Evolutionary conservation across 371 early-diverging fungal species (phyloP).

Genomic region (Circinella minor): DNA sequence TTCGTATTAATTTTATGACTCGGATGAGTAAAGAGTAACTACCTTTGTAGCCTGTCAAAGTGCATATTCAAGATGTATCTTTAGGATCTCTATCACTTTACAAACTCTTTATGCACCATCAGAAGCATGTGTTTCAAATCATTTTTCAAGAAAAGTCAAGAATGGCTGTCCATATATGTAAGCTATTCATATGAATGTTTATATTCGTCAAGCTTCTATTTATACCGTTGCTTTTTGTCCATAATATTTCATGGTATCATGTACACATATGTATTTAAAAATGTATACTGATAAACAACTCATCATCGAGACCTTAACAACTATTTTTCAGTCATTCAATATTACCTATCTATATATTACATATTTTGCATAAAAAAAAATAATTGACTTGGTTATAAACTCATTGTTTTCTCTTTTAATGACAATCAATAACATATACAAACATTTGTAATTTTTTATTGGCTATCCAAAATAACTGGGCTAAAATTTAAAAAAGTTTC

Average conservation of each 20-base stretch:
- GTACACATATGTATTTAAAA: too few species aligned
- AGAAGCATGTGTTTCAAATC: conserved; percentile 26
- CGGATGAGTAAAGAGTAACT: not conserved
- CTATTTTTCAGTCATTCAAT: too few species aligned
- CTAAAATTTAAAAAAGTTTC: too few species aligned
- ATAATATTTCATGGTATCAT: not conserved
- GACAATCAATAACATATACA: too few species aligned
- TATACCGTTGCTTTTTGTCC: conserved; percentile 28
- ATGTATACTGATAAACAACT: too few species aligned
- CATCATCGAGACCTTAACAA: too few species aligned
- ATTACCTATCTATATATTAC: too few species aligned
- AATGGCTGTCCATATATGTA: conserved; percentile 42
- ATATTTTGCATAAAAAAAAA: too few species aligned
- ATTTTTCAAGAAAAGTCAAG: conserved; percentile 28
- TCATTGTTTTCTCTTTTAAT: too few species aligned
- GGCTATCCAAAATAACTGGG: too few species aligned
- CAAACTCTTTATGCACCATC: conserved; percentile 26
- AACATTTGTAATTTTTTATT: too few species aligned
- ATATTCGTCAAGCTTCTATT: conserved; percentile 18
- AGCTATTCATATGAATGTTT: conserved; percentile 28
- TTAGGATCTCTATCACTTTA: conserved; percentile 33
- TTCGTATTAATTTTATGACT: conserved; percentile 13
- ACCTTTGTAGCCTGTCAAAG: conserved; percentile 37
- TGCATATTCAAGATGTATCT: conserved; percentile 34
- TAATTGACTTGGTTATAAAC: too few species aligned